Evolutionary conservation across 257 asterid genomes (phyloP), one percentile per base, ranked within the genome.

Genomic region (Ajuga chamaepitys): DNA sequence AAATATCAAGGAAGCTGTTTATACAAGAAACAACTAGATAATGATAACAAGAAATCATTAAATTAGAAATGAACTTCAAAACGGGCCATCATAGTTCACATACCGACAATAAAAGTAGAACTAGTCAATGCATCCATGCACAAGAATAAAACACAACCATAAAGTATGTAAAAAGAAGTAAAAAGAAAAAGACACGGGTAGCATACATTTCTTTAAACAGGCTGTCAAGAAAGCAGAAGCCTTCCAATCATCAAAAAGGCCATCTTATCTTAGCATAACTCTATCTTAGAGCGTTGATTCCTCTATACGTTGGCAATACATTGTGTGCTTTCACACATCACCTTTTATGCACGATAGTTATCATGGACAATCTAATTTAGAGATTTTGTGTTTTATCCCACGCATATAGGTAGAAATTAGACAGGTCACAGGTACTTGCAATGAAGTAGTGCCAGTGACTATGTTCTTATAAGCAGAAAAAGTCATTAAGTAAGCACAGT

Each of bases 401-500:
- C 40, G 0, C 30, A 47, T 28, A 48, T 38, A 25, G 18, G 16
- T 32, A 44, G 4, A 34, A 45, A 55, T 17, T 38, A 11, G 37
- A 38, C 20, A 17, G 22, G 12, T 8, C 9, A 37, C 38, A 67
- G 17, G 37, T 14, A 25, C n/a, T 28, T 35, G 59, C 41, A 24
- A 9, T 17, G 44, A 25, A 54, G 20, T 22, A 28, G 6, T 24
- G 14, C 21, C 30, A 25, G 41, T 11, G 17, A 61, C 56, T 18
- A 24, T 2, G 55, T 26, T 60, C 45, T 58, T 46, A 57, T 16
- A 13, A 47, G 32, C 16, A 37, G 24, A 45, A 52, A 13, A 41
- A 73, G 64, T 57, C n/a, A 67, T 20, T 13, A 45, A 32, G 53
- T 34, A 68, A 70, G 7, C 10, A 47, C 28, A 41, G 56, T 51